Evolutionary conservation across 2,329 filamentous ascomycete species (phyloP).

Genomic region (Calonectria hongkongensis): DNA sequence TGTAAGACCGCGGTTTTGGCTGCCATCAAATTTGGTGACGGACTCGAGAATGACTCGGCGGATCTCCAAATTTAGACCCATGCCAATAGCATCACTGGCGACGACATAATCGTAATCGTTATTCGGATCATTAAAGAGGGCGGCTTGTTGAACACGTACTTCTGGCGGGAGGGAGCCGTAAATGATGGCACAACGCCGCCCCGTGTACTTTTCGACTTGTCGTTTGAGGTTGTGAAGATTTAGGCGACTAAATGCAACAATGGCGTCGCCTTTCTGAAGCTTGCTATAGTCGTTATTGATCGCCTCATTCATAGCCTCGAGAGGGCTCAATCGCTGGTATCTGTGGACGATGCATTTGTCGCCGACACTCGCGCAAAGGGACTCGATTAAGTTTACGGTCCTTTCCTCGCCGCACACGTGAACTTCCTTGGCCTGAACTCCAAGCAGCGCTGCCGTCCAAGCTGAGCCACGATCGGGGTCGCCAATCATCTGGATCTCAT

Average conservation of each 20-base stretch:
- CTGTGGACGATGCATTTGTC: slow-evolving; percentile 88
- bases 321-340: slow-evolving; percentile 88
- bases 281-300: slow-evolving; percentile 78
- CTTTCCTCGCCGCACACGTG: slow-evolving; percentile 95
- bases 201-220: slow-evolving; percentile 84
- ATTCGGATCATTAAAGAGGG: slow-evolving; percentile 93
- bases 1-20: slow-evolving; percentile 73
- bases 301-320: slow-evolving; percentile 79
- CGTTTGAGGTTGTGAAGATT: slow-evolving; percentile 87
- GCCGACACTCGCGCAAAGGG: slow-evolving; percentile 85
- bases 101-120: slow-evolving; percentile 97
- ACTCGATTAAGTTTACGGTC: slow-evolving; percentile 84
- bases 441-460: slow-evolving; percentile 94
- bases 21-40: slow-evolving; percentile 82
- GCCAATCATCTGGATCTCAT: slow-evolving; percentile 98
- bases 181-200: slow-evolving; percentile 90
- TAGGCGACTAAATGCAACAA: slow-evolving; percentile 90
- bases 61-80: slow-evolving; percentile 96
- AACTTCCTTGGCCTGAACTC: slow-evolving; percentile 89
- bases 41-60: slow-evolving; percentile 93
- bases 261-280: slow-evolving; percentile 90
- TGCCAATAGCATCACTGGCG: slow-evolving; percentile 96
- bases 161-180: slow-evolving; percentile 95
- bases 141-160: slow-evolving; percentile 92
- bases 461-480: slow-evolving; percentile 89